Evolutionary conservation across 805 yeast species (phyloP).

Genomic region (Hermanozyma aechmeae): DNA sequence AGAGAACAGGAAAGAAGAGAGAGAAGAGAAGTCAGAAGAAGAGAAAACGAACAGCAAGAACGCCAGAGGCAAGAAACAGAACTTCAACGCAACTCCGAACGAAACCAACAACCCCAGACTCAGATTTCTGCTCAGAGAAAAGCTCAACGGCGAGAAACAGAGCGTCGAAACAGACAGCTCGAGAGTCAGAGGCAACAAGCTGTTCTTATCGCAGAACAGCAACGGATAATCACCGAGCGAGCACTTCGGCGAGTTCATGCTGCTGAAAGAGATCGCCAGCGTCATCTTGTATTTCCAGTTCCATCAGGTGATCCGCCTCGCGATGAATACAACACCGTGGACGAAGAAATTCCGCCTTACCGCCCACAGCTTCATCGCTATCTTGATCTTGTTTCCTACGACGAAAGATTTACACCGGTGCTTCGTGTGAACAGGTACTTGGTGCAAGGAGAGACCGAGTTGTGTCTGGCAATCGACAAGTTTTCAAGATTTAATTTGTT

Average conservation of each 20-base stretch:
- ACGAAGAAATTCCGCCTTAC: conserved; percentile 14
- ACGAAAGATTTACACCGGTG: conserved; percentile 15
- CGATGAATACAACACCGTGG: not conserved
- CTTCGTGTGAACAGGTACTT: conserved; percentile 14
- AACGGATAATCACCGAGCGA: not conserved
- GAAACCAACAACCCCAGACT: not conserved
- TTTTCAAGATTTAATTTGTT: conserved; percentile 13
- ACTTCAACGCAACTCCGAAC: not conserved
- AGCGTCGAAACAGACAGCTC: not conserved
- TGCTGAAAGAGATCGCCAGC: not conserved
- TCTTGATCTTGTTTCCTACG: conserved; percentile 15
- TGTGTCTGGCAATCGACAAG: conserved; percentile 11
- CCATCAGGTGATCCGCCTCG: not conserved
- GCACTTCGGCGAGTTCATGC: not conserved
- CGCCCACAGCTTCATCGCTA: conserved; percentile 11
- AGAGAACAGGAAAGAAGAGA: not conserved
- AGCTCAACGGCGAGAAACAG: not conserved
- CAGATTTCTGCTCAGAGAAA: not conserved
- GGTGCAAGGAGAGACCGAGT: conserved; percentile 9
- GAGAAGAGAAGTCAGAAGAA: not conserved
- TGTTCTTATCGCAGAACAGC: not conserved
- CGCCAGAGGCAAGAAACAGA: not conserved
- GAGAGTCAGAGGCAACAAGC: not conserved
- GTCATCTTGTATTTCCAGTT: not conserved
- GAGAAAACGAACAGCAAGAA: not conserved